Conservation (phyloP, 129 eudicot genomes). For the Escallonia herrerae region DNA sequence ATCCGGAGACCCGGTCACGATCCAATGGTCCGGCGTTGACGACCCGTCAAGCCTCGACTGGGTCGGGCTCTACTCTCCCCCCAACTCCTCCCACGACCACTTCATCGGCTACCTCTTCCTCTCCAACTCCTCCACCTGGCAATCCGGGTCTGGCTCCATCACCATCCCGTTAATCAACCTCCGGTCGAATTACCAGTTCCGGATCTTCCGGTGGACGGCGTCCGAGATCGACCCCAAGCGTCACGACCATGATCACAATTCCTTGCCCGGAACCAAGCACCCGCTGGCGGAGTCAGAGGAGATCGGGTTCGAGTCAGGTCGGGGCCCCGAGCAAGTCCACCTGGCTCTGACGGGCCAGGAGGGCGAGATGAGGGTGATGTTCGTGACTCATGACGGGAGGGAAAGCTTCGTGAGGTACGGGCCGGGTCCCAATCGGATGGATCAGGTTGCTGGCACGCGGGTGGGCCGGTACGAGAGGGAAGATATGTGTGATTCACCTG, state of each 20-base stretch:
- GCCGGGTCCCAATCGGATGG: conserved; percentile 27
- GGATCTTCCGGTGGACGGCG: conserved; percentile 73
- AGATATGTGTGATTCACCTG: conserved; percentile 90
- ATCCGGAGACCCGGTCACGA: conserved; percentile 50
- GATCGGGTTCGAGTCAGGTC: conserved; percentile 40
- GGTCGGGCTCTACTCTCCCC: conserved; percentile 87
- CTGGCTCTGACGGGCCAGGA: conserved; percentile 58
- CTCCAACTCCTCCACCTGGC: conserved; percentile 58
- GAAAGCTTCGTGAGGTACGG: conserved; percentile 72
- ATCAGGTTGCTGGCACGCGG: conserved; percentile 35
- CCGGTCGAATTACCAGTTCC: conserved; percentile 65
- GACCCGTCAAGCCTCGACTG: conserved; percentile 77
- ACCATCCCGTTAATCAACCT: conserved; percentile 60
- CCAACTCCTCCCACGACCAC: conserved; percentile 46
- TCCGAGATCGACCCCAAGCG: conserved; percentile 54
- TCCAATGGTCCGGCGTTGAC: conserved; percentile 63
- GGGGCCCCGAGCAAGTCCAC: conserved; percentile 90
- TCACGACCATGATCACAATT: conserved; percentile 74
- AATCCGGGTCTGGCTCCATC: conserved; percentile 76
- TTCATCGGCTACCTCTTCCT: conserved; percentile 84
- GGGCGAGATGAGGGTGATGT: conserved; percentile 90
- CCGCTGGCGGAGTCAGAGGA: conserved; percentile 46
- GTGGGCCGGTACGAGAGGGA: conserved; percentile 77
- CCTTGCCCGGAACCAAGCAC: conserved; percentile 70
- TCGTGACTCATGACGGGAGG: conserved; percentile 62